Evolutionary conservation across 2,329 filamentous ascomycete genomes (phyloP), one percentile per base, ranked within the genome.

Genomic region (Bipolaris sorokiniana): DNA sequence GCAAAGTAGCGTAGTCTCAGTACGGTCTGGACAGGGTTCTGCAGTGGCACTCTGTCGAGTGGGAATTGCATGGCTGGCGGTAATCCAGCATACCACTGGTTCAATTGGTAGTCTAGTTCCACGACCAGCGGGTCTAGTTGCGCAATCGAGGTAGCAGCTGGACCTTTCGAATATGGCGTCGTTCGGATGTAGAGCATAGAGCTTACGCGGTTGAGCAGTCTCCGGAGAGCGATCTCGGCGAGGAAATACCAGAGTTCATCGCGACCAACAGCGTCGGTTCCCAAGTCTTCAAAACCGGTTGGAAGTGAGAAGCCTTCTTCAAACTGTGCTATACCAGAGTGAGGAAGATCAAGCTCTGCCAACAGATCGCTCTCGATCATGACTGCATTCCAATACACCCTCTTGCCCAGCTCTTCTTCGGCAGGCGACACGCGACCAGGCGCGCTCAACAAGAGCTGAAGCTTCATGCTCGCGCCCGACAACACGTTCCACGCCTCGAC

Each of bases 171-270:
- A 49, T 71, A 74, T 9, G 65, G 71, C 13, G 74, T 70, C 3
- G 86, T 88, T 68, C 90, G 89, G 46, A 88, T 89, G 73, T 92
- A 92, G 61, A 92, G 89, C 67, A 92, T 85, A 71, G 92, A 89
- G 78, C 88, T 91, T 67, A 91, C 89, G 56, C 90, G 84, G 73
- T 92, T 92, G 64, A 94, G 82, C 3, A 95, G 83, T 54, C 91
- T 82, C 44, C 90, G 85, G 11, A 95, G 80, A 4, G 90, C 90
- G 61, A 95, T 93, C 69, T 94, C 90, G 36, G 91, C 90, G 28
- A 94, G 79, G 66, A 94, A 94, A 70, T 95, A 95, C 90, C 91
- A 94, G 13, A 94, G 80, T 57, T 94, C 90, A 67, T 94, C 91
- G 47, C 86, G 84, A 11, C 89, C 90, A 7, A 87, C 85, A 6